Evolutionary conservation across 345 rosid genomes (phyloP).

Genomic region (Trapa bicornis): DNA sequence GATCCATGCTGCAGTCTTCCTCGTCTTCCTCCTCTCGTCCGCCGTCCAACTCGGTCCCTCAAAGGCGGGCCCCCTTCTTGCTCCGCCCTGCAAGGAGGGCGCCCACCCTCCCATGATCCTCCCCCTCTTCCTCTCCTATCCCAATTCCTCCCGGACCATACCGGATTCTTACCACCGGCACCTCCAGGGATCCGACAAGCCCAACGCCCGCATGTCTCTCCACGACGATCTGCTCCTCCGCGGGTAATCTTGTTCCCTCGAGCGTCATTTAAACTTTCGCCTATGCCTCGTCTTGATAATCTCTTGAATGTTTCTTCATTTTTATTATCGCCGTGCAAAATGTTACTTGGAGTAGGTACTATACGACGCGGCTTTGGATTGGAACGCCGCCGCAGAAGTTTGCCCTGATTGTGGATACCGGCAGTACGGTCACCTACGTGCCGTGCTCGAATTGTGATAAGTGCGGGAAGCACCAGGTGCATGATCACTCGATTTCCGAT

Average conservation of each 20-base stretch:
- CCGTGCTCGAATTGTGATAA: slow-evolving; percentile 72
- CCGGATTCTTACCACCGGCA: slow-evolving; percentile 27
- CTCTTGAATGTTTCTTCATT: not conserved
- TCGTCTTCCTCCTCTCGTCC: slow-evolving; percentile 10
- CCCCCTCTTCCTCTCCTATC: slow-evolving; percentile 54
- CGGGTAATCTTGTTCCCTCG: slow-evolving; percentile 33
- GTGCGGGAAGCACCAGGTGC: slow-evolving; percentile 82
- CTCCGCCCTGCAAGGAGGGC: slow-evolving; percentile 13
- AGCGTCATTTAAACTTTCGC: too few species aligned
- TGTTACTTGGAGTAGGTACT: slow-evolving; percentile 34
- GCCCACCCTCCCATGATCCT: slow-evolving; percentile 46
- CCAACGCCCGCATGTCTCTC: slow-evolving; percentile 76
- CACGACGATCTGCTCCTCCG: slow-evolving; percentile 80
- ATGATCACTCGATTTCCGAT: not conserved
- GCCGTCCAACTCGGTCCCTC: slow-evolving; percentile 14
- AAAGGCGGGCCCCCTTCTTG: slow-evolving; percentile 7
- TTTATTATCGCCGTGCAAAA: slow-evolving; percentile 1
- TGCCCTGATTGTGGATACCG: slow-evolving; percentile 80
- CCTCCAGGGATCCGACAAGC: slow-evolving; percentile 39
- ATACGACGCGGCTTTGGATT: slow-evolving; percentile 79
- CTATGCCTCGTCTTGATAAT: not conserved
- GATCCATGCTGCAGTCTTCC: slow-evolving; percentile 4
- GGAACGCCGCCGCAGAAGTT: slow-evolving; percentile 93
- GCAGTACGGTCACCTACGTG: slow-evolving; percentile 84
- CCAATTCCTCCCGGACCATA: slow-evolving; percentile 22